phyloP scores from a whole-genome alignment of 441 rosid species.

The Euphorbia schlechtendalii region DNA sequence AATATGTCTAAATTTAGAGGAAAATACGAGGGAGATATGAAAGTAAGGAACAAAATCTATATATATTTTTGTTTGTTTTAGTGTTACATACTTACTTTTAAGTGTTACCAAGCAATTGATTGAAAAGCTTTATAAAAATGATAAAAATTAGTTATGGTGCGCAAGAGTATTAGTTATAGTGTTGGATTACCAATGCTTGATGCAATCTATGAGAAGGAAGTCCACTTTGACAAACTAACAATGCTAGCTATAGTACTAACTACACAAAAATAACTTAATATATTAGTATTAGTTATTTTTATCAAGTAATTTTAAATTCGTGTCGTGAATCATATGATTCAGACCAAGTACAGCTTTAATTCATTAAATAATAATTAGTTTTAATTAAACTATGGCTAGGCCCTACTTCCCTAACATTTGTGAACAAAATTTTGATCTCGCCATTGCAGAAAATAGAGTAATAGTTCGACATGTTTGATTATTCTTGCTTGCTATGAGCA shows the following conservation, averaged over 20 bases:
- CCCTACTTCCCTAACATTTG: not conserved
- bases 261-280: not conserved
- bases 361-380: not conserved
- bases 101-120: too few species aligned
- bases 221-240: slow-evolving; percentile 2
- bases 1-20: not conserved
- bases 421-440: not conserved
- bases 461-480: not conserved
- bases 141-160: too few species aligned
- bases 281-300: not conserved
- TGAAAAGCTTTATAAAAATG: too few species aligned
- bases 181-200: slow-evolving; percentile 17
- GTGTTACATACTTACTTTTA: too few species aligned
- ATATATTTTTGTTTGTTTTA: too few species aligned
- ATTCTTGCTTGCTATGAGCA: not conserved
- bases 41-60: slow-evolving; percentile 34
- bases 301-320: slow-evolving; percentile 14
- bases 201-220: slow-evolving; percentile 15
- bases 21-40: slow-evolving; percentile 16
- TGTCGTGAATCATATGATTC: slow-evolving; percentile 38
- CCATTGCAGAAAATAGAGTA: not conserved
- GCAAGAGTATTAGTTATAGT: too few species aligned
- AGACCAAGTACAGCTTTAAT: not conserved
- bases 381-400: not conserved
- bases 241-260: not conserved